Evolutionary conservation across 257 asterid species (phyloP).

Genomic region (Mentha longifolia): DNA sequence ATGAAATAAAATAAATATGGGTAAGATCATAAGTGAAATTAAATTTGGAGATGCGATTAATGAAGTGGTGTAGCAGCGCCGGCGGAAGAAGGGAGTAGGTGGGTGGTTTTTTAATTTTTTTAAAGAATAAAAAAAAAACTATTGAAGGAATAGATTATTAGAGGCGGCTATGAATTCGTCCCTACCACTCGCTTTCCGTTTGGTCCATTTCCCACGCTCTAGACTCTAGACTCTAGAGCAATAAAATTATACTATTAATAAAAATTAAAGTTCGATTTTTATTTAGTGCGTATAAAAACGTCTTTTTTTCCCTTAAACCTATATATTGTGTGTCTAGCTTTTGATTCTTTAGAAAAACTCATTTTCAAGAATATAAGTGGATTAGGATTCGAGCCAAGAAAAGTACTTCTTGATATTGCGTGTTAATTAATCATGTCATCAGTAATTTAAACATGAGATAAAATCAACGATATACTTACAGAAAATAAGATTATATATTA

Average conservation of each 20-base stretch:
- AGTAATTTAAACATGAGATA: not conserved
- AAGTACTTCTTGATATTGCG: not conserved
- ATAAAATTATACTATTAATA: too few species aligned
- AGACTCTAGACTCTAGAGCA: too few species aligned
- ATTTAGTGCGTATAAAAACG: not conserved
- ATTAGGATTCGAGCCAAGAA: not conserved
- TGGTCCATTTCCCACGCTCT: slow-evolving; percentile 32
- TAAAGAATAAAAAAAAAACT: not conserved
- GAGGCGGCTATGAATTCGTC: slow-evolving; percentile 42
- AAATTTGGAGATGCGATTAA: slow-evolving; percentile 12
- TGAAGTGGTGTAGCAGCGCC: slow-evolving; percentile 7
- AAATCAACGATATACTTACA: too few species aligned
- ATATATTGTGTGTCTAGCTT: not conserved
- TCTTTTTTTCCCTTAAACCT: not conserved
- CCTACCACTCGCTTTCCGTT: slow-evolving; percentile 36
- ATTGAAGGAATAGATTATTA: slow-evolving; percentile 36
- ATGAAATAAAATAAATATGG: not conserved
- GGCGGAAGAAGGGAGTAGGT: slow-evolving; percentile 39
- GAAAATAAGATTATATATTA: too few species aligned
- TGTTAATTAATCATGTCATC: not conserved
- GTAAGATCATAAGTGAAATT: not conserved
- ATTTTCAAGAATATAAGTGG: not conserved
- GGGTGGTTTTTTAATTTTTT: slow-evolving; percentile 17
- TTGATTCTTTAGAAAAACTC: not conserved
- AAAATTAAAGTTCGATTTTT: not conserved